Evolutionary conservation across 2,329 filamentous ascomycete species (phyloP), one percentile per base, ranked within the genome.

Genomic region (Arthrinium phaeospermum): DNA sequence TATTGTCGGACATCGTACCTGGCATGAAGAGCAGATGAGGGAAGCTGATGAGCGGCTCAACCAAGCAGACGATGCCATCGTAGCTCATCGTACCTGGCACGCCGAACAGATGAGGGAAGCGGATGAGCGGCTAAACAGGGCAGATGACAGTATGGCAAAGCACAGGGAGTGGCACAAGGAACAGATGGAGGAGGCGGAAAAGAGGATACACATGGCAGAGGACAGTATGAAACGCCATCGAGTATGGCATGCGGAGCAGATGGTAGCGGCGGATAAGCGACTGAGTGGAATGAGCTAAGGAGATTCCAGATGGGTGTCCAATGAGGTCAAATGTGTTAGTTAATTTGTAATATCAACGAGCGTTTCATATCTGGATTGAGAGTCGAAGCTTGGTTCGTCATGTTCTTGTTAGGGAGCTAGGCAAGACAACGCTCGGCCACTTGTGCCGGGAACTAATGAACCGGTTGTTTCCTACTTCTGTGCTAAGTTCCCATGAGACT

Each of bases 141-240:
- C 67, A 34, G 67, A 69, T 19, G 22, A 45, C 24, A 69, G 67
- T 12, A 69, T 69, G 67, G 30, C 19, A 1, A 47, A 69, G 22
- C 67, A 69, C n/a, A n/a, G 67, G 7, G 16, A n/a, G 19, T 69
- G 67, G 67, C 68, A 70, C 68, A 51, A 49, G 27, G 46, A 70
- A 22, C 44, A 70, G 46, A 70, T 70, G 68, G 46, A 70, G 13
- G 68, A 51, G 24, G 68, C 68, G 6, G 68, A 57, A 8, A 67
- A 41, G 16, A 34, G 30, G 57, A 67, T 67, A 34, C 27, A 10
- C 57, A 8, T 68, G 44, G 41, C 41, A 4, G 67, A 68, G 7
- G 67, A 68, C 6, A 68, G 67, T 47, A 68, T 68, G 67, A 68
- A 68, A 12, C 41, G 27, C 3, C 67, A 68, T 34, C 41, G 67